Conservation (phyloP, 2,329 filamentous ascomycete genomes). For the Cordyceps cateniannulata region DNA sequence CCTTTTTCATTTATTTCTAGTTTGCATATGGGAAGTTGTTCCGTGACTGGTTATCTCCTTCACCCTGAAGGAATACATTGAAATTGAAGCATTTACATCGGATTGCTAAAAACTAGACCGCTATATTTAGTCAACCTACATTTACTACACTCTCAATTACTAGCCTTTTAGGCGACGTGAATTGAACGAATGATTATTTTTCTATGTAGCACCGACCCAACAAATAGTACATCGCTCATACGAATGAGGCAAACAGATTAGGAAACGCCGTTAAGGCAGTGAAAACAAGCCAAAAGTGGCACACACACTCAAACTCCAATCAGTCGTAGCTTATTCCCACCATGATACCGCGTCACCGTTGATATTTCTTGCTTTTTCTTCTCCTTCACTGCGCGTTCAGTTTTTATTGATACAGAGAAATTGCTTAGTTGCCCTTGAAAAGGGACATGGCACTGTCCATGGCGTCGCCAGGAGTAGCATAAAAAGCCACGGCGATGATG, state of each 20-base stretch:
- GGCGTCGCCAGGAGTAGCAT: constrained; percentile 44
- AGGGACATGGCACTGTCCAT: constrained; percentile 30
- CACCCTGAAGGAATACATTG: no score
- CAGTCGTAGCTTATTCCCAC: not conserved
- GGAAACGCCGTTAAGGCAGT: not conserved
- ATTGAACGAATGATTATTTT: not conserved
- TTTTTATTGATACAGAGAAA: not conserved
- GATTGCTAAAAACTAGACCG: not conserved
- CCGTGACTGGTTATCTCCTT: no score
- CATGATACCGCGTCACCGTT: not conserved
- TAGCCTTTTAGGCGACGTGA: not conserved
- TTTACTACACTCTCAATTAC: not conserved
- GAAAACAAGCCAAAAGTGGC: not conserved
- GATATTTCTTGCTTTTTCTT: not conserved
- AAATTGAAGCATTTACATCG: no score
- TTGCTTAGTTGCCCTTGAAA: constrained; percentile 4
- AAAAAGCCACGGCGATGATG: constrained; percentile 57
- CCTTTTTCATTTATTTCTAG: not conserved
- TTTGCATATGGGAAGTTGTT: not conserved
- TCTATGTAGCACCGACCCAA: not conserved
- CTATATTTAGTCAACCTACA: not conserved
- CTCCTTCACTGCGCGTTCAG: not conserved
- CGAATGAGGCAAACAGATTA: not conserved
- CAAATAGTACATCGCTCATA: not conserved
- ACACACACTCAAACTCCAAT: not conserved